Base-by-base conservation (phyloP, 2,329 filamentous ascomycete genomes). In the Colletotrichum sp. region DNA sequence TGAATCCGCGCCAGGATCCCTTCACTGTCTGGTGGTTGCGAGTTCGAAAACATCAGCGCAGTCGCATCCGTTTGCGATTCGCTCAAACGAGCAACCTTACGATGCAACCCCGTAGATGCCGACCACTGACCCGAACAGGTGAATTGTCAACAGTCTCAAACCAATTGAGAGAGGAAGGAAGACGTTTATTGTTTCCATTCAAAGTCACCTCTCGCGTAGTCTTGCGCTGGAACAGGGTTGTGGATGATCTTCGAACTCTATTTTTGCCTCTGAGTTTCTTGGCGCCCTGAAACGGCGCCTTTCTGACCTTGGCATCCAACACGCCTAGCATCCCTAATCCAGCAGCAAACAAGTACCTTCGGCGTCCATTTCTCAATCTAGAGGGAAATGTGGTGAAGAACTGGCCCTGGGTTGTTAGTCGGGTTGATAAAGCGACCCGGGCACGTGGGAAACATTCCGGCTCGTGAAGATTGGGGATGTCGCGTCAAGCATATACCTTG, bases 1-100 rank as follows among this genome's bases (percentile, higher is more conserved):
- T 14, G 2, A 66, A 80, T 57, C 74, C 75, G 16, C 14, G 74
- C 57, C 79, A 77, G 80, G 81, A 80, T 74, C 80, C 81, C 16
- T 80, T 79, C 48, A 76, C 4, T 70, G 79, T 18, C 75, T 79
- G 6, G 76, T 78, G 68, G 75, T 81, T 21, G 78, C 78, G 16
- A 64, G 39, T 21, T 21, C 21, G 6, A 6, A 30, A 24, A 66
- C 18, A 34, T 60, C 66, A 60, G 36, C 34, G 7, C 14, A 36
- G 26, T 24, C 39, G 55, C 39, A 21, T 48, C n/a, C 10, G 26
- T 28, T 71, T 26, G n/a, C 28, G 36, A 57, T 16, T 70, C 12
- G 16, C 55, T 59, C 16, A 14, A 13, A 26, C n/a, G n/a, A 36
- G 16, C 43, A 52, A 52, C 43, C 43, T 52, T 52, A 30, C 9